Evolutionary conservation across 2,329 filamentous ascomycete genomes (phyloP), one percentile per base, ranked within the genome.

Genomic region (Dactylonectria estremocensis): DNA sequence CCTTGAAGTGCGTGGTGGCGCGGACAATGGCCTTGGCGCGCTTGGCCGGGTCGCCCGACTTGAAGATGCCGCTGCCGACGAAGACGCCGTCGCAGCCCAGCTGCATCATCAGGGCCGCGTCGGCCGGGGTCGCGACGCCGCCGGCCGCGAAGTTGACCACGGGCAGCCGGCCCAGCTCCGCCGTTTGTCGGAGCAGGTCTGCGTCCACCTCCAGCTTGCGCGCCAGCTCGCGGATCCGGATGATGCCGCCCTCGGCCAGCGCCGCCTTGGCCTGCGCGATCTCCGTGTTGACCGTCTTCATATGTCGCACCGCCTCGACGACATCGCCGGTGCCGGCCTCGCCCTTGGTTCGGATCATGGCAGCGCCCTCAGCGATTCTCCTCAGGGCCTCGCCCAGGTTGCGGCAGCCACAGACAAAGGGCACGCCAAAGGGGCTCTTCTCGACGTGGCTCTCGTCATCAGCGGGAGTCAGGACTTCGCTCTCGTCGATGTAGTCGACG

Each of bases 261-360:
- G 95, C 93, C 20, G 90, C 88, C 80, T 95, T 92, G 11, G 95
- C 95, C 69, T 89, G 86, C 4, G 91, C 89, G 75, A 98, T 97
- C 77, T 98, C 92, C 22, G 85, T 83, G 79, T 92, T 96, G 71
- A 98, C 93, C 11, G 93, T 94, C 79, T 96, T 93, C 90, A 98
- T 97, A 88, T 99, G 96, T 79, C 93, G 91, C 55, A 98, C 95
- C 20, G 96, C 96, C 86, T 98, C 95, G 76, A 98, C 93, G 59
- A 99, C 94, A 80, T 99, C 96, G 70, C 96, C 96, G 1, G 96
- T 98, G 70, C 96, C 96, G 43, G 96, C 96, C 85, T 99, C 96
- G 72, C 96, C 96, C 87, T 98, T 99, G 72, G 96, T 99, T 77
- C 96, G 92, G 84, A 99, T 98, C 95, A 99, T 98, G 77, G 95